Conservation (phyloP, 768 basidiomycete genomes). For the Trametes coccinea region DNA sequence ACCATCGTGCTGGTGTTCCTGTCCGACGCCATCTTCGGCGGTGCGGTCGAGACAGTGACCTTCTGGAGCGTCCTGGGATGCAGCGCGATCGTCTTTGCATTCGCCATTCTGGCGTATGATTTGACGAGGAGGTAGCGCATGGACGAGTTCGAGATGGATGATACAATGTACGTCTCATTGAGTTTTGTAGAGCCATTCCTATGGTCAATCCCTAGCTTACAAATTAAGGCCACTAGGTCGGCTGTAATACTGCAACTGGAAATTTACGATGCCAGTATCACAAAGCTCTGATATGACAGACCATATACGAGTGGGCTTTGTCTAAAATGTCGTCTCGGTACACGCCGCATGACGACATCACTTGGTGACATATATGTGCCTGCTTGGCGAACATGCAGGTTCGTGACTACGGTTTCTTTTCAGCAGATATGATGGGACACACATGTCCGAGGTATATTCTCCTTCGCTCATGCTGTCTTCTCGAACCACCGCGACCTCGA, state of each 20-base stretch:
- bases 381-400: neutral
- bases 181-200: neutral
- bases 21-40: constrained; percentile 75
- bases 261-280: too few relatives aligned
- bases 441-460: neutral
- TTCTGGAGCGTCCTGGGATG: constrained; percentile 76
- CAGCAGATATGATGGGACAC: neutral
- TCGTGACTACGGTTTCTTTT: neutral
- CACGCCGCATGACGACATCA: neutral
- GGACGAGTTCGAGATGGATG: neutral
- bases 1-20: constrained; percentile 88
- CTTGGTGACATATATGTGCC: neutral
- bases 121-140: constrained; percentile 37
- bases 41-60: constrained; percentile 60
- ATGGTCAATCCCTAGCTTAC: too few relatives aligned
- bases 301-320: too few relatives aligned
- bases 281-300: too few relatives aligned
- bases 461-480: neutral
- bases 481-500: neutral
- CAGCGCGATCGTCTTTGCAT: constrained; percentile 77
- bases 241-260: too few relatives aligned
- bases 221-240: too few relatives aligned
- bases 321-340: too few relatives aligned
- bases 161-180: neutral
- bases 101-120: constrained; percentile 76